Conservation (phyloP, 2,329 filamentous ascomycete species). For the Colletotrichum chlorophyti region DNA sequence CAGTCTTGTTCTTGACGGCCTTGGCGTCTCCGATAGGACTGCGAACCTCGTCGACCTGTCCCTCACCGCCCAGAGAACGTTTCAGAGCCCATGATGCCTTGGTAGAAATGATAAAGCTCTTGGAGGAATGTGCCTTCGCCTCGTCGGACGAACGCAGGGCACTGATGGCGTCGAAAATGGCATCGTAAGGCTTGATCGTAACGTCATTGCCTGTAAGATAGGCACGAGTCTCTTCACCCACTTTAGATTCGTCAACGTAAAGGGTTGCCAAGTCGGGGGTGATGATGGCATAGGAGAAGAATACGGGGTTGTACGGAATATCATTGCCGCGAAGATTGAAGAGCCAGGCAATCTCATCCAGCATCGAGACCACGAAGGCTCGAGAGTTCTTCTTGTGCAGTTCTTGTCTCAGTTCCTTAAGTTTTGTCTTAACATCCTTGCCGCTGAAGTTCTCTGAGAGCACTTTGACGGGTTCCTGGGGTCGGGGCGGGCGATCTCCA, state of each 20-base stretch:
- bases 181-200: conserved; percentile 79
- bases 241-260: conserved; percentile 83
- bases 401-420: conserved; percentile 87
- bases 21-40: conserved; percentile 92
- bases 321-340: conserved; percentile 95
- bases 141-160: conserved; percentile 52
- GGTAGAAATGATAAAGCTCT: conserved; percentile 86
- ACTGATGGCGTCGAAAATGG: conserved; percentile 80
- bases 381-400: conserved; percentile 87
- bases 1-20: conserved; percentile 89
- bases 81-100: conserved; percentile 93
- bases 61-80: conserved; percentile 83
- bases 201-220: conserved; percentile 77
- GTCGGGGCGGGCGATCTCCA: conserved; percentile 72
- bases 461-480: conserved; percentile 77
- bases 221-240: conserved; percentile 70
- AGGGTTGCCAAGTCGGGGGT: conserved; percentile 79
- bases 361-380: conserved; percentile 90
- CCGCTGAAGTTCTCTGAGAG: conserved; percentile 78
- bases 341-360: conserved; percentile 98
- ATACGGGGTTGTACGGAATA: conserved; percentile 97
- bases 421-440: conserved; percentile 82
- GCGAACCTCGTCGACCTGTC: conserved; percentile 82
- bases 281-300: conserved; percentile 94
- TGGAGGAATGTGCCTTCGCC: conserved; percentile 37